phyloP scores from a whole-genome alignment of 805 yeast species.

The Kazachstania africana region DNA sequence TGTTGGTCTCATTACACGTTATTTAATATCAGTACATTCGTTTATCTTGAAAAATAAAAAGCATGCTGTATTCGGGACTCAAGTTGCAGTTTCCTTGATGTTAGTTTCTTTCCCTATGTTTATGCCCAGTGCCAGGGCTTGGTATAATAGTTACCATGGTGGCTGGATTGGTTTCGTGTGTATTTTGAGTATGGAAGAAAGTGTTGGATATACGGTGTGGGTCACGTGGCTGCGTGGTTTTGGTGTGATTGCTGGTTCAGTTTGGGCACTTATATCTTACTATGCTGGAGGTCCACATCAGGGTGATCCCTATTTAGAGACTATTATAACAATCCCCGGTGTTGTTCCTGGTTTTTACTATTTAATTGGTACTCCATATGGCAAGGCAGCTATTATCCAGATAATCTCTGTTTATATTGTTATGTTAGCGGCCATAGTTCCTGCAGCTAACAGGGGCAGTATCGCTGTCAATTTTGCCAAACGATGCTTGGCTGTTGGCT shows the following conservation, averaged over 20 bases:
- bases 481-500: constrained; percentile 38
- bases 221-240: constrained; percentile 36
- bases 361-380: constrained; percentile 35
- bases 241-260: constrained; percentile 36
- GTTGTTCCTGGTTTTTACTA: constrained; percentile 36
- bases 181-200: constrained; percentile 37
- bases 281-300: constrained; percentile 34
- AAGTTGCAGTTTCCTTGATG: constrained; percentile 35
- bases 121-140: constrained; percentile 33
- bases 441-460: constrained; percentile 28
- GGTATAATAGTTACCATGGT: constrained; percentile 39
- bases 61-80: constrained; percentile 37
- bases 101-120: constrained; percentile 41
- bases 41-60: constrained; percentile 12
- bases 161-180: constrained; percentile 46
- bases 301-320: constrained; percentile 31
- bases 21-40: no score
- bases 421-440: constrained; percentile 33
- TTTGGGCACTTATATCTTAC: constrained; percentile 39
- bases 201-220: constrained; percentile 39
- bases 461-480: constrained; percentile 36
- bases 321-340: constrained; percentile 32
- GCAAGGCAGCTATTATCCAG: constrained; percentile 40
- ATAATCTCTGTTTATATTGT: constrained; percentile 38
- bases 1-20: no score